A percentile compares a stretch with the other conserved stretches of the same genome.
phyloP scores from a whole-genome alignment of 179 eudicot genomes.

The Kewa caespitosa region DNA sequence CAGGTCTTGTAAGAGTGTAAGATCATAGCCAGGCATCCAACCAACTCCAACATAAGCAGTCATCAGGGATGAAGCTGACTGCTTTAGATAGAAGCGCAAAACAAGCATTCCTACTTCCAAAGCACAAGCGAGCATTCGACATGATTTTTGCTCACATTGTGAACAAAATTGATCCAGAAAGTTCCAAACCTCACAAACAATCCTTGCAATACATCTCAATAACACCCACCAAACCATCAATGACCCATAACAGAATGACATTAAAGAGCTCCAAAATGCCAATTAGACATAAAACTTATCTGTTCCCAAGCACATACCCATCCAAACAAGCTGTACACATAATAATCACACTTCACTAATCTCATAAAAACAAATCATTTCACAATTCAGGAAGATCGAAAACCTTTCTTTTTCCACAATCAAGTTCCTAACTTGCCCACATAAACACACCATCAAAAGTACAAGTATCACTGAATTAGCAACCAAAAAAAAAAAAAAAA shows the following conservation, averaged over 20 bases:
- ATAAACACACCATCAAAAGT: neutral
- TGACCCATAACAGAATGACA: neutral
- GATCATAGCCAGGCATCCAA: no score
- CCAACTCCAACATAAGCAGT: no score
- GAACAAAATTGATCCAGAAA: neutral
- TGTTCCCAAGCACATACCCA: neutral
- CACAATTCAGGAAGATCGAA: neutral
- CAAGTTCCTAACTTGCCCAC: neutral
- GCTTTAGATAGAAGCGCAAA: no score
- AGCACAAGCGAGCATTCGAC: neutral
- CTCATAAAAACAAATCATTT: neutral
- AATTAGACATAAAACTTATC: neutral
- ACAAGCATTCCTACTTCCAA: no score
- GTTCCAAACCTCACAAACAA: neutral
- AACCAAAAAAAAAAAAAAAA: conserved; percentile 17
- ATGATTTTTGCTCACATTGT: neutral
- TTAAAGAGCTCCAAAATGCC: neutral
- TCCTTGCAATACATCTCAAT: neutral
- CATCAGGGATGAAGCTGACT: no score
- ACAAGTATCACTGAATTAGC: neutral
- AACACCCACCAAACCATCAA: conserved; percentile 14
- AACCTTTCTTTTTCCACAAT: no score
- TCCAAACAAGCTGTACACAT: neutral
- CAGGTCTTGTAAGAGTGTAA: neutral
- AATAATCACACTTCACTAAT: neutral